A percentile compares a stretch with the other conserved stretches of the same genome.
Evolutionary conservation across 768 basidiomycete genomes (phyloP).

Genomic region (Phylloporus sp.): DNA sequence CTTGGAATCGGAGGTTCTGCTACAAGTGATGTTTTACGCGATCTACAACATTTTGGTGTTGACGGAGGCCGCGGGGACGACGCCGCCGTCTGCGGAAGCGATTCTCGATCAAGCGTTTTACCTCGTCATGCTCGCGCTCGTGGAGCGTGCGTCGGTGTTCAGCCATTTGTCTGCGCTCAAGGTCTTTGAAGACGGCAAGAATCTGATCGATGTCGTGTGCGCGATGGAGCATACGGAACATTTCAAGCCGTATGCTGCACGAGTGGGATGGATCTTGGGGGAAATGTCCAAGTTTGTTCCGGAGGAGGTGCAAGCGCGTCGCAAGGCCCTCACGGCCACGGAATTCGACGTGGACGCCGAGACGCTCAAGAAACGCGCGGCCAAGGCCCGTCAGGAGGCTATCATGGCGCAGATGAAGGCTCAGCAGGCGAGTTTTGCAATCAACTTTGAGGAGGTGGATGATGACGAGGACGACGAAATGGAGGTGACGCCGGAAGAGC

Average conservation of each 20-base stretch:
- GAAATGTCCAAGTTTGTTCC: slow-evolving; percentile 53
- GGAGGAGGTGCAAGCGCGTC: slow-evolving; percentile 48
- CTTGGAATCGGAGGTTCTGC: slow-evolving; percentile 65
- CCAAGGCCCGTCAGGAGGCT: slow-evolving; percentile 85
- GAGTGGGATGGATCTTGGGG: slow-evolving; percentile 71
- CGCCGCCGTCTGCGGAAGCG: slow-evolving; percentile 78
- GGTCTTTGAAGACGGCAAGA: slow-evolving; percentile 54
- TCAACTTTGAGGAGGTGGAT: slow-evolving; percentile 72
- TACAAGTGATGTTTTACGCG: slow-evolving; percentile 81
- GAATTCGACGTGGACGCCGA: slow-evolving; percentile 45
- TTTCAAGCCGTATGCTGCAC: slow-evolving; percentile 65
- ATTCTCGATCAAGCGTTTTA: slow-evolving; percentile 87
- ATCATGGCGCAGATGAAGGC: slow-evolving; percentile 96
- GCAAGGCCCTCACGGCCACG: slow-evolving; percentile 38
- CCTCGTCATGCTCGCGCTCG: slow-evolving; percentile 77
- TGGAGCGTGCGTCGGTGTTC: slow-evolving; percentile 64
- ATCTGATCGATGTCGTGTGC: slow-evolving; percentile 68
- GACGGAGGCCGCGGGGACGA: slow-evolving; percentile 52
- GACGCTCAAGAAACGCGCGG: slow-evolving; percentile 75
- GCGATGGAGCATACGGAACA: slow-evolving; percentile 71
- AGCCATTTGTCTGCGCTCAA: slow-evolving; percentile 51
- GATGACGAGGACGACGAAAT: slow-evolving; percentile 56
- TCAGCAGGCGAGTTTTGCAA: slow-evolving; percentile 82
- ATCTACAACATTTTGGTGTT: slow-evolving; percentile 67
- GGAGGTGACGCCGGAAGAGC: slow-evolving; percentile 40